These are phyloP conservation scores for Rhododendron mucronatum DNA, from an alignment of 148 eudicot genomes.

Conservation along the genomic window DNA sequence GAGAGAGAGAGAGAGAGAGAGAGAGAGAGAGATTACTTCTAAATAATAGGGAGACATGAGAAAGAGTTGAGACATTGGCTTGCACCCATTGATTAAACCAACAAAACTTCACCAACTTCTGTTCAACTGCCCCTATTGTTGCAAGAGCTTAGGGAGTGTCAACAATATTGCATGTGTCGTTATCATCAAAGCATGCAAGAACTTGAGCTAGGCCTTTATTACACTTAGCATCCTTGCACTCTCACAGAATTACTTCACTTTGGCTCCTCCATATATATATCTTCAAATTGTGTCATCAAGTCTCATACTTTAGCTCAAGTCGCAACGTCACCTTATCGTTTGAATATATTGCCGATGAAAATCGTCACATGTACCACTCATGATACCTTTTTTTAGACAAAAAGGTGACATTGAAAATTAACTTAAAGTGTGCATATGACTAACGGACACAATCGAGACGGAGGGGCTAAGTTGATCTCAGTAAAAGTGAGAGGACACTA, in stretches of 20 bases:
- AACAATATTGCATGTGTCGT: slow-evolving; percentile 1
- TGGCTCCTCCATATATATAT: background rate
- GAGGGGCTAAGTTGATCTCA: background rate
- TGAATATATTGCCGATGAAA: background rate
- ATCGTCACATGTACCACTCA: background rate
- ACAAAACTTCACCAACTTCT: slow-evolving; percentile 63
- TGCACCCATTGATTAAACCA: slow-evolving; percentile 47
- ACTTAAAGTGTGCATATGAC: background rate
- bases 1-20: slow-evolving; percentile 20
- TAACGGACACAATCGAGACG: background rate
- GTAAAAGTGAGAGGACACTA: background rate
- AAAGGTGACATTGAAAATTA: background rate
- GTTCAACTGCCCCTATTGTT: slow-evolving; percentile 66
- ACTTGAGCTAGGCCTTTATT: background rate
- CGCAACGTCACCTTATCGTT: background rate
- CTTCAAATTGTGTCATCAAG: background rate
- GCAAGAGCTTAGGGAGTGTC: slow-evolving; percentile 8
- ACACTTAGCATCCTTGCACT: background rate
- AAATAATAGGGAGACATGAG: slow-evolving; percentile 12
- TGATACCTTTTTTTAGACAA: no score
- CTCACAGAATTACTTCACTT: background rate
- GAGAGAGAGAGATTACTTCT: slow-evolving; percentile 22
- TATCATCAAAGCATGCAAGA: slow-evolving; percentile 11
- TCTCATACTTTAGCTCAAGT: background rate
- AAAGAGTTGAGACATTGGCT: slow-evolving; percentile 12